Evolutionary conservation across 768 basidiomycete species (phyloP), one percentile per base, ranked within the genome.

Genomic region (Amanita polypyramis): DNA sequence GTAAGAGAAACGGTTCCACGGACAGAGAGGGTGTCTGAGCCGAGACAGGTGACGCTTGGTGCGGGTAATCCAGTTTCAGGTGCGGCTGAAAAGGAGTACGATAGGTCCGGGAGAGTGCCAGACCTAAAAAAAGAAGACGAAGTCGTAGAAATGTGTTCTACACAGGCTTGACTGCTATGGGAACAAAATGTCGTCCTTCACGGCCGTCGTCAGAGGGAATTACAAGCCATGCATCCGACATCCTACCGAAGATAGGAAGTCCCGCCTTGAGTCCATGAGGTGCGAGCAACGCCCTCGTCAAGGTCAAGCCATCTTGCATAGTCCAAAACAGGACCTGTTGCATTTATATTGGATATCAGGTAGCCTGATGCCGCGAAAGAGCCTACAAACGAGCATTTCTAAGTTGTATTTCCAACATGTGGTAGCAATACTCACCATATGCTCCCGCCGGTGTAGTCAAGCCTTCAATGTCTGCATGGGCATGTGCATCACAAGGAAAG

Each of bases 231-330:
- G 3, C 21, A n/a, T 17, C 1, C 17, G 4, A n/a, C 15, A 19
- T 49, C 58, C 40, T 56, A 80, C 83, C 85, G 71, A 45, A 65
- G 60, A 39, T 77, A 76, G 11, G 65, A 62, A 5, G 57, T 59
- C 19, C 67, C 68, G 21, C 60, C 66, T 56, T 82, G 77, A 1
- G 71, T 71, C 85, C 85, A 87, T 1, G 65, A 65, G 0, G 82
- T 77, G 25, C 72, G 69, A 6, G 74, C 69, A 29, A 82, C 61
- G 2, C 70, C 82, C 51, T 74, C 62, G 51, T 87, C 83, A 25
- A 88, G 64, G 52, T 88, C 83, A 27, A 88, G 67, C 77, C 80
- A 86, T 20, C 85, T 73, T 20, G 60, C 67, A 55, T 81, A 86
- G 51, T 75, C 65, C 5, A 66, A 62, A 3, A 70, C 57, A 4